Evolutionary conservation across 768 basidiomycete species (phyloP), one percentile per base, ranked within the genome.

Genomic region (Mycena chlorophos): DNA sequence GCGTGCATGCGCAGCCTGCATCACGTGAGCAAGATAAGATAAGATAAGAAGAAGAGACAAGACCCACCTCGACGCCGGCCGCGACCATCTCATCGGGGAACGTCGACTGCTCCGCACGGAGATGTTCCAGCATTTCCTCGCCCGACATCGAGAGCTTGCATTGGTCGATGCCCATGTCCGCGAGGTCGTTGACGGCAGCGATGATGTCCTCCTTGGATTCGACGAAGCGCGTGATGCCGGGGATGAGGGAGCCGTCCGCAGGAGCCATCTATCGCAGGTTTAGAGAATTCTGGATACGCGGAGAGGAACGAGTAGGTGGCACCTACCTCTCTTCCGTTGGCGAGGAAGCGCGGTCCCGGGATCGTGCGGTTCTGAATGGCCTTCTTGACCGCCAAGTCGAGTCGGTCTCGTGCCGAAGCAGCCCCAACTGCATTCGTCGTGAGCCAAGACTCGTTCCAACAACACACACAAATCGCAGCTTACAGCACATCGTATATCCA

Each of bases 71-170:
- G 3, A 71, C 65, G 19, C 66, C 71, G n/a, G 71, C 66, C 17
- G 66, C 70, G 1, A 71, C 71, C 4, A 70, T 58, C 45, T 68
- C 62, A 25, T 73, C 73, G 0, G 68, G 37, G 52, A 74, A 73
- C 8, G 73, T 74, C 10, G 57, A 72, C 37, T 66, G 65, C 51
- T 73, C 72, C 4, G 73, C 70, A 1, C 71, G 69, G 38, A 73
- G 66, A 19, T 62, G 31, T 25, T 71, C 69, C 0, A 69, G 70
- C 26, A 71, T 70, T 47, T 73, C 71, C 12, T 74, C 73, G 0
- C 73, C 73, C 12, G 67, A 71, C 73, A 74, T 74, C 2, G 63
- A 69, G 14, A 74, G 50, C 42, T 74, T 74, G 60, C 72, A 45
- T 65, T 60, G 59, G 42, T 61, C 59, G 13, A 57, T 45, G 5